Evolutionary conservation across 1,139 yeast species (phyloP), one percentile per base, ranked within the genome.

Genomic region (Scheffersomyces lignicola): DNA sequence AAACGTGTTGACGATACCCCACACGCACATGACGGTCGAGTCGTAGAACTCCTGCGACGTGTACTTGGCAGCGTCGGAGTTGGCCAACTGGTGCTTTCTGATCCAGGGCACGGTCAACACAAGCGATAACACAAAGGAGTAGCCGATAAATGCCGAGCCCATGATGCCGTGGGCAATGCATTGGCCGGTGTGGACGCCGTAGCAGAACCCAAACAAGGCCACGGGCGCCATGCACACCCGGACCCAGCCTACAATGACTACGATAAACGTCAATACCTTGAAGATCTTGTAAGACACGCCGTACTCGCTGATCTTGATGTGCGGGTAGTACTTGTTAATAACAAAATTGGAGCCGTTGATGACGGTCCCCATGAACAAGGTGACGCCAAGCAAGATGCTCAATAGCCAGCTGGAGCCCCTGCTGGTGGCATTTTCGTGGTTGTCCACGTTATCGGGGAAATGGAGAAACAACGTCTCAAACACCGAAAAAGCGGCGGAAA

Each of bases 101-200:
- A 82, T 58, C 82, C 83, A 79, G 3, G 92, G 89, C 2, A 82
- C 53, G n/a, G 80, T 73, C 38, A 90, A 68, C 51, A 87, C 81
- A 49, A 80, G 56, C 3, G 78, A 59, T 45, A 87, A 69, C 7
- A 87, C 60, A 43, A 83, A 80, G 6, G 96, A 95, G 56, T 90
- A 90, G 4, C 73, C 61, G 10, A 90, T 74, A 49, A 90, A 90
- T 0, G 95, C 83, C 14, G 88, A 74, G 1, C 97, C 97, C 97
- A 90, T 90, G 43, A 90, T 86, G 5, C 96, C 97, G 57, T 90
- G 97, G 0, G 97, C 97, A 32, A 89, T 75, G 57, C 97, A 90
- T 61, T 90, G 97, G 13, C 97, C 97, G 1, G 49, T 90, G 68
- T 65, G 88, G 77, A 39, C 65, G 56, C 51, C 80, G 78, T 60